Evolutionary conservation across 148 eudicot species (phyloP), one percentile per base, ranked within the genome.

Genomic region (Chenopodium album): DNA sequence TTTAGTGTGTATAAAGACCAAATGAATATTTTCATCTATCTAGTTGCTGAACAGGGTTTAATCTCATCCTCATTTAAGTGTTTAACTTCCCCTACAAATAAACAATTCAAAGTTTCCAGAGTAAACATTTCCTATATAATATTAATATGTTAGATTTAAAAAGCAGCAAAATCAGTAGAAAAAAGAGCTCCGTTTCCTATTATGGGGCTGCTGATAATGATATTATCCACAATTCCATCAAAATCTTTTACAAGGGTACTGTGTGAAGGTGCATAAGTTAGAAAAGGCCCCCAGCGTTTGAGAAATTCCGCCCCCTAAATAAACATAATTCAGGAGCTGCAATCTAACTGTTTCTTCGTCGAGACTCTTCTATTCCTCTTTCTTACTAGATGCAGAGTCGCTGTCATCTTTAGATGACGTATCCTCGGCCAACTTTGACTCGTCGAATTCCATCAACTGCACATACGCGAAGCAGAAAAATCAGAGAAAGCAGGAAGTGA

Each of bases 361-460:
- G 19, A 41, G 28, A 37, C 44, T 78, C 76, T 62, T 72, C 87
- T 85, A 92, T 78, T 91, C 94, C 80, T 60, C 96, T 87, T 94
- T 94, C 89, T 92, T 92, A 88, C 80, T 86, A 34, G 88, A 69
- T 28, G 69, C 52, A 13, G 79, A 69, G n/a, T 78, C 81, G 34
- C 56, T 83, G 16, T 69, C 85, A 59, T 89, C 88, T 73, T 87
- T 85, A 26, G 90, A 12, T 0, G 80, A 62, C n/a, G 79, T 62
- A 23, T 70, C 88, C 13, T 23, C 80, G 7, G 80, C 82, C 54
- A 87, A 76, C 87, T 93, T 93, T 1, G 98, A 87, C 87, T 95
- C 99, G 13, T 96, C 95, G 71, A 94, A 96, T 71, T 86, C 99
- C 92, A 96, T 79, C 85, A 96, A 80, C 99, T 96, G 93, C 91